phyloP scores from a whole-genome alignment of 306 rosid species.

The Hippophae rhamnoides region DNA sequence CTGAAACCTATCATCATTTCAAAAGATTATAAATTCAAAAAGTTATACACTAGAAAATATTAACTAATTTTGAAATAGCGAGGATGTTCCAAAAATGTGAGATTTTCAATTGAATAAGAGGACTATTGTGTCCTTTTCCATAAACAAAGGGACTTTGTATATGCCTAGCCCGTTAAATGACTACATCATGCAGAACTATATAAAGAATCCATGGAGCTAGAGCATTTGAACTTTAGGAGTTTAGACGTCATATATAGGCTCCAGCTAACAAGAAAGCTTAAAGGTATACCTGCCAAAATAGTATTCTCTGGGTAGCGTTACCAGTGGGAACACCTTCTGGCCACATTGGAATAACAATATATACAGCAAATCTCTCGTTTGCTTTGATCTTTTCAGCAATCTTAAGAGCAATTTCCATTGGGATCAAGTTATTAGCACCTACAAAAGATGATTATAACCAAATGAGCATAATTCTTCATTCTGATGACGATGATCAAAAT shows the following conservation, averaged over 20 bases:
- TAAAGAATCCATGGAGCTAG: not conserved
- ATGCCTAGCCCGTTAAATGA: too few relatives aligned
- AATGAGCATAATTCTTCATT: conserved; percentile 13
- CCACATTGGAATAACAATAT: conserved; percentile 98
- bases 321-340: conserved; percentile 97
- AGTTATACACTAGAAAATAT: too few relatives aligned
- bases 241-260: not conserved
- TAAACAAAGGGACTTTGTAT: too few relatives aligned
- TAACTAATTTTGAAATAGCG: too few relatives aligned
- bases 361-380: conserved; percentile 82
- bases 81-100: too few relatives aligned
- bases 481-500: conserved; percentile 3
- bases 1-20: too few relatives aligned
- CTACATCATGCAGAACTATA: too few relatives aligned
- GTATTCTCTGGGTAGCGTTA: conserved; percentile 83
- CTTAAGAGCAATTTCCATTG: conserved; percentile 94
- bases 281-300: conserved; percentile 88
- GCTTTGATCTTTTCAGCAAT: conserved; percentile 83
- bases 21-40: too few relatives aligned
- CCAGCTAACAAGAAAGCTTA: conserved; percentile 10
- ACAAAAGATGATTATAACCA: conserved; percentile 15
- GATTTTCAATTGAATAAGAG: too few relatives aligned
- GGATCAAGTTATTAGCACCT: conserved; percentile 98
- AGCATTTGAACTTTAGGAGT: not conserved
- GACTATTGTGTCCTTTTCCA: too few relatives aligned